Evolutionary conservation across 441 rosid genomes (phyloP).

Genomic region (Omphalea diandra): DNA sequence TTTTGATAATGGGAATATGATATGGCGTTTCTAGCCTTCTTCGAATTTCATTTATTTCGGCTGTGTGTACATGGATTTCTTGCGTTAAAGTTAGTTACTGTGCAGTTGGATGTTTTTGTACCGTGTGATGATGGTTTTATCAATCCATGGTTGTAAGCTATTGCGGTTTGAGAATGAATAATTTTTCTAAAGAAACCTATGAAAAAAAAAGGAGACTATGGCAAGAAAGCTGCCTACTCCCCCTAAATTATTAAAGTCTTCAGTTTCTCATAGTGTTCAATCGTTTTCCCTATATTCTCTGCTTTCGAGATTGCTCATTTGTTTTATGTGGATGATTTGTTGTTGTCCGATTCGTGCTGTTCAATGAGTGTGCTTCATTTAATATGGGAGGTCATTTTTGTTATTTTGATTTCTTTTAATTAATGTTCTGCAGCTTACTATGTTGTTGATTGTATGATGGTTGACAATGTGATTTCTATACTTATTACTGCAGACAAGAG

Average conservation of each 20-base stretch:
- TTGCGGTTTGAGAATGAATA: no score
- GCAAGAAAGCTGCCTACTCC: background rate
- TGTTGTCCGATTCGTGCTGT: background rate
- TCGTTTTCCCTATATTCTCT: background rate
- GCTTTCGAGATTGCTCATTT: background rate
- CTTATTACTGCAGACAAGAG: constrained; percentile 55
- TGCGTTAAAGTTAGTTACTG: background rate
- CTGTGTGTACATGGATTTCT: background rate
- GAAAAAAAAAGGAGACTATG: background rate
- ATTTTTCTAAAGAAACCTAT: background rate
- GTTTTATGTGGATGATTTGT: background rate
- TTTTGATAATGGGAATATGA: background rate
- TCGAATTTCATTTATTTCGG: background rate
- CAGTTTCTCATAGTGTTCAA: background rate
- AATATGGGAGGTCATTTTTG: background rate
- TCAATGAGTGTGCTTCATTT: background rate
- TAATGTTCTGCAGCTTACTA: no score
- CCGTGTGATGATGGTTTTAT: background rate
- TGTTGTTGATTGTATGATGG: background rate
- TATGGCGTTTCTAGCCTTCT: background rate
- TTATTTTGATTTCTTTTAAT: background rate
- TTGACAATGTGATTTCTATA: background rate
- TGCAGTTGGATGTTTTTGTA: background rate
- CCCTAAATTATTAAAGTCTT: background rate
- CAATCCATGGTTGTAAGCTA: constrained; percentile 3